Evolutionary conservation across 2,329 filamentous ascomycete genomes (phyloP).

Genomic region (Macroventuria anomochaeta): DNA sequence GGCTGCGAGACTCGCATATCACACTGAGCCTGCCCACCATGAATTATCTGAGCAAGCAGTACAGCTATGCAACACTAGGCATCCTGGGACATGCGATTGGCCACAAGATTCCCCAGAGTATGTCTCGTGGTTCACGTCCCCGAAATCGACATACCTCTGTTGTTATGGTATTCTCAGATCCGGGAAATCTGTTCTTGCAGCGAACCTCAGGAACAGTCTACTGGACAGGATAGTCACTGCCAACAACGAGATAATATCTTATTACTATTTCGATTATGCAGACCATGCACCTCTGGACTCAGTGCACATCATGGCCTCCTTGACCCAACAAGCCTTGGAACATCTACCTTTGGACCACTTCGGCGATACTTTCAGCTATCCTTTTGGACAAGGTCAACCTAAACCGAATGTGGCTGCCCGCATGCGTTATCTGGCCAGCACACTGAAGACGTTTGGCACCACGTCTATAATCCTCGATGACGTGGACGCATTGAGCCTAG

Average conservation of each 20-base stretch:
- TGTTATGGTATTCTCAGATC: constrained; percentile 34
- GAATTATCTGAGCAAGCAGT: background rate
- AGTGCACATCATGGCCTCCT: too few relatives aligned
- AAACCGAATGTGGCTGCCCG: background rate
- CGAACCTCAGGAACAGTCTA: too few relatives aligned
- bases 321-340: too few relatives aligned
- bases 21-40: constrained; percentile 10
- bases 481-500: constrained; percentile 21
- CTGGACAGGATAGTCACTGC: too few relatives aligned
- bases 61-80: too few relatives aligned
- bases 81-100: too few relatives aligned
- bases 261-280: background rate
- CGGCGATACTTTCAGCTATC: constrained; percentile 7
- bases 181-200: constrained; percentile 28
- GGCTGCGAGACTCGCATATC: too few relatives aligned
- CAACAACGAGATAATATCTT: background rate
- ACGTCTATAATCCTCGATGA: constrained; percentile 25
- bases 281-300: background rate
- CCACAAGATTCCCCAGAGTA: too few relatives aligned
- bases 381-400: constrained; percentile 1
- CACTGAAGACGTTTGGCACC: constrained; percentile 5
- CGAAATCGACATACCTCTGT: constrained; percentile 16
- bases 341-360: too few relatives aligned
- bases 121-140: too few relatives aligned
- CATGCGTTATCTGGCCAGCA: background rate